Conservation (phyloP, 345 rosid genomes). For the Camelina laxa region DNA sequence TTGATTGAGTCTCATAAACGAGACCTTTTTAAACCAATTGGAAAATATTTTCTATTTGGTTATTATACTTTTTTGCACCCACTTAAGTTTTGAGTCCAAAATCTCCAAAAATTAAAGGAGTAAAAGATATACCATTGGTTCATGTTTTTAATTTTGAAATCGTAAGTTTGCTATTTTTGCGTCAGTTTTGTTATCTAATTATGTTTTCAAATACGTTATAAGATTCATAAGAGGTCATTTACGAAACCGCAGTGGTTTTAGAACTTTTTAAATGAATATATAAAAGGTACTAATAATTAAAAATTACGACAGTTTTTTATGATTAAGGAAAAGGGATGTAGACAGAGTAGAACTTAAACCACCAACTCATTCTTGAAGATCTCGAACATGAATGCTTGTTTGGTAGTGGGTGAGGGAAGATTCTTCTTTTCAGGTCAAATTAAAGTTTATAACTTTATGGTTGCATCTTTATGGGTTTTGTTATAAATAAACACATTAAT, state of each 20-base stretch:
- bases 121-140: too few species aligned
- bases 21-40: too few species aligned
- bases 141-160: too few species aligned
- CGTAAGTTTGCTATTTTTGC: too few species aligned
- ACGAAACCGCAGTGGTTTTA: background rate
- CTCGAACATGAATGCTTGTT: conserved; percentile 55
- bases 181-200: too few species aligned
- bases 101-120: too few species aligned
- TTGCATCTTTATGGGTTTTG: conserved; percentile 39
- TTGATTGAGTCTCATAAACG: too few species aligned
- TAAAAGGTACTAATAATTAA: background rate
- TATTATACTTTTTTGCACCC: too few species aligned
- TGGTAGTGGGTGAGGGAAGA: conserved; percentile 46
- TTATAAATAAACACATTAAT: conserved; percentile 37
- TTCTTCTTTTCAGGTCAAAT: conserved; percentile 36
- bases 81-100: too few species aligned
- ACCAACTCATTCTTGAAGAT: conserved; percentile 55
- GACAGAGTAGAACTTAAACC: conserved; percentile 30
- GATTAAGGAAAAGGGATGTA: conserved; percentile 22
- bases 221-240: background rate
- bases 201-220: too few species aligned
- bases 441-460: conserved; percentile 34
- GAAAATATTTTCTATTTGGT: too few species aligned
- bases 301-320: background rate
- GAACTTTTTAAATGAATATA: conserved; percentile 3